Percentiles rank a stretch among this genome's conserved stretches.
Evolutionary conservation across 805 yeast species (phyloP).

Genomic region (Candida loeiensis): DNA sequence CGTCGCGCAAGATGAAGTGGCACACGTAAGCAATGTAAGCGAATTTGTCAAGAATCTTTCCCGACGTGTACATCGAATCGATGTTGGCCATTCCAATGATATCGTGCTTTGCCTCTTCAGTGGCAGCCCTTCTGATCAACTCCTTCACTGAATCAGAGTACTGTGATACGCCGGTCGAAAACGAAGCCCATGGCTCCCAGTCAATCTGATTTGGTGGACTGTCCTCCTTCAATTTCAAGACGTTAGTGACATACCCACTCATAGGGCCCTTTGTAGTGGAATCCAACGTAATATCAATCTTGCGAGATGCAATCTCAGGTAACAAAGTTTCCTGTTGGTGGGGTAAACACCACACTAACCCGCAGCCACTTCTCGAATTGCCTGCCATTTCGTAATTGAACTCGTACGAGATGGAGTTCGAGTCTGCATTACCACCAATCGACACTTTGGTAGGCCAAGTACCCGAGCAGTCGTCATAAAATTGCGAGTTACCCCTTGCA

Average conservation of each 20-base stretch:
- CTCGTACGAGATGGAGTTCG: constrained; percentile 24
- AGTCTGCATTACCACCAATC: constrained; percentile 28
- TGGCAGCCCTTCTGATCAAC: constrained; percentile 46
- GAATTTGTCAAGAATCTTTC: constrained; percentile 84
- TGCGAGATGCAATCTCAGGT: constrained; percentile 20
- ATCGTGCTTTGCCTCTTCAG: constrained; percentile 52
- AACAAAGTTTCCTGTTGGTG: constrained; percentile 45
- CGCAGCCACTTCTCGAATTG: constrained; percentile 20
- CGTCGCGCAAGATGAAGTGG: constrained; percentile 60
- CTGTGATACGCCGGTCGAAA: constrained; percentile 29
- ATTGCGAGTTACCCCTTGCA: constrained; percentile 21
- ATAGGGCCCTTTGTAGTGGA: constrained; percentile 50
- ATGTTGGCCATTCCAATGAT: constrained; percentile 55
- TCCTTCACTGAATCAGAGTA: constrained; percentile 31
- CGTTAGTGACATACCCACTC: constrained; percentile 41
- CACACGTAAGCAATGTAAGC: constrained; percentile 80
- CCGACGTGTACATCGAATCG: constrained; percentile 88
- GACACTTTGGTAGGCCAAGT: constrained; percentile 50
- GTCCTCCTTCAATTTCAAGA: constrained; percentile 39
- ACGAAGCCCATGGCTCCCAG: constrained; percentile 57
- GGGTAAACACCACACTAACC: constrained; percentile 49
- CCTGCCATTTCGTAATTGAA: constrained; percentile 31
- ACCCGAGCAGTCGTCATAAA: constrained; percentile 63
- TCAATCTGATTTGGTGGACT: constrained; percentile 38
- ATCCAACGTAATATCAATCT: constrained; percentile 37